Conservation (phyloP, 805 yeast genomes). For the Zygoascus tannicola region DNA sequence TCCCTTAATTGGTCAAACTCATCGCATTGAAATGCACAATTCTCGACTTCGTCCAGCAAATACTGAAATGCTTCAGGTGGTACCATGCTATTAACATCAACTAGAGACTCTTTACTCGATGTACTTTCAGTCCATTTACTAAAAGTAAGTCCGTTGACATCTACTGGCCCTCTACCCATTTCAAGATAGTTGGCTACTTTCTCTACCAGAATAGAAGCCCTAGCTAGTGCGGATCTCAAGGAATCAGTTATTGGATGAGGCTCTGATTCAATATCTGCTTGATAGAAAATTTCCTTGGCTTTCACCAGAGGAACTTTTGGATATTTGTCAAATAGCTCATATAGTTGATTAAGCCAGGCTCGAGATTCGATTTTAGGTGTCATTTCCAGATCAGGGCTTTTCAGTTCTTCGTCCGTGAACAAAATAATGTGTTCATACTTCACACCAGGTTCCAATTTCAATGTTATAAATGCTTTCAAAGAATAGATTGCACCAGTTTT, state of each 20-base stretch:
- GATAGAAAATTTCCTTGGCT: slow-evolving; percentile 38
- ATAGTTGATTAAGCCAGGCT: slow-evolving; percentile 44
- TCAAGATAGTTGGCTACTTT: slow-evolving; percentile 42
- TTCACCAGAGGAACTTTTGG: slow-evolving; percentile 40
- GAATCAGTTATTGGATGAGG: slow-evolving; percentile 31
- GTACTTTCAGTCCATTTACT: too few species aligned
- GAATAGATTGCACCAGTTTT: slow-evolving; percentile 5
- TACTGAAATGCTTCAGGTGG: slow-evolving; percentile 30
- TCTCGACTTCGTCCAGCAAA: slow-evolving; percentile 40
- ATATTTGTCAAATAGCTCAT: slow-evolving; percentile 32
- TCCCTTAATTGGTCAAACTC: slow-evolving; percentile 55
- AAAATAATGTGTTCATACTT: slow-evolving; percentile 45
- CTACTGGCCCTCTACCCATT: neutral
- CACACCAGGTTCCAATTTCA: slow-evolving; percentile 5
- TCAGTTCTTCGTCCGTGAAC: slow-evolving; percentile 25
- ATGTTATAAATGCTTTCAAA: slow-evolving; percentile 5
- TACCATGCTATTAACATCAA: too few species aligned
- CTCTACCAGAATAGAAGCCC: slow-evolving; percentile 44
- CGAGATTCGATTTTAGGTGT: slow-evolving; percentile 38
- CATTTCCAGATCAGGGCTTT: slow-evolving; percentile 21
- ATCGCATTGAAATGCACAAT: slow-evolving; percentile 41
- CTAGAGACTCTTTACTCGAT: too few species aligned
- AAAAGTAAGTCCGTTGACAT: neutral
- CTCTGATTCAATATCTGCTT: slow-evolving; percentile 46
- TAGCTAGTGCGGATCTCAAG: slow-evolving; percentile 35